Conservation (phyloP, 2,329 filamentous ascomycete species). For the Coniochaeta sp. region DNA sequence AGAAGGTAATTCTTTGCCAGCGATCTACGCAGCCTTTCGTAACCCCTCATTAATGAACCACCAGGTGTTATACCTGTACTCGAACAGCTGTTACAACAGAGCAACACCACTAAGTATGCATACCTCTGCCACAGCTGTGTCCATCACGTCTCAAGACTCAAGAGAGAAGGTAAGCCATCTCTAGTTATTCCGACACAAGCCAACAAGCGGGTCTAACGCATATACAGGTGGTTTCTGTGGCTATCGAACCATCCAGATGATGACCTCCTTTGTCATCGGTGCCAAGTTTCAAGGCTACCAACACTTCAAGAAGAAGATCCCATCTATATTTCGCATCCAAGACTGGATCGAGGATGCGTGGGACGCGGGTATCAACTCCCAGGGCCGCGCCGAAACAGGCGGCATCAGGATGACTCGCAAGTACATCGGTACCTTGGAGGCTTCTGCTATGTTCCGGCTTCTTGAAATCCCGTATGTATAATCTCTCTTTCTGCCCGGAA, state of each 20-base stretch:
- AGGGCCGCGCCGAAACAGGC: constrained; percentile 73
- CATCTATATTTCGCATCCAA: constrained; percentile 76
- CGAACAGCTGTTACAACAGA: constrained; percentile 56
- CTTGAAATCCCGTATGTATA: constrained; percentile 56
- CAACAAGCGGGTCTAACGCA: neutral
- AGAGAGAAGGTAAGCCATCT: constrained; percentile 52
- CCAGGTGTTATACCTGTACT: constrained; percentile 55
- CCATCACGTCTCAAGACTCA: constrained; percentile 74
- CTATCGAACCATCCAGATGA: constrained; percentile 91
- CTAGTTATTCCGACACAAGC: neutral
- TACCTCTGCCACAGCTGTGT: constrained; percentile 74
- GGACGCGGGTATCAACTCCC: constrained; percentile 73
- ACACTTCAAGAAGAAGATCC: constrained; percentile 51
- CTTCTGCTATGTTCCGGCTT: constrained; percentile 63
- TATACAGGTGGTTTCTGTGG: constrained; percentile 74
- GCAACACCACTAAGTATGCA: constrained; percentile 56
- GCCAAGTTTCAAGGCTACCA: constrained; percentile 48
- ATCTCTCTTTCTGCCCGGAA: neutral
- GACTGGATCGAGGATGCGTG: constrained; percentile 82
- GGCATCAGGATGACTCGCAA: constrained; percentile 84
- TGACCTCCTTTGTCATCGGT: constrained; percentile 69
- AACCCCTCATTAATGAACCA: constrained; percentile 34
- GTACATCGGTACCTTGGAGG: constrained; percentile 91
- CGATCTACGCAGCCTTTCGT: neutral
- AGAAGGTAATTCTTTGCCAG: constrained; percentile 2